Evolutionary conservation across 257 asterid genomes (phyloP).

Genomic region (Pogostemon cablin): DNA sequence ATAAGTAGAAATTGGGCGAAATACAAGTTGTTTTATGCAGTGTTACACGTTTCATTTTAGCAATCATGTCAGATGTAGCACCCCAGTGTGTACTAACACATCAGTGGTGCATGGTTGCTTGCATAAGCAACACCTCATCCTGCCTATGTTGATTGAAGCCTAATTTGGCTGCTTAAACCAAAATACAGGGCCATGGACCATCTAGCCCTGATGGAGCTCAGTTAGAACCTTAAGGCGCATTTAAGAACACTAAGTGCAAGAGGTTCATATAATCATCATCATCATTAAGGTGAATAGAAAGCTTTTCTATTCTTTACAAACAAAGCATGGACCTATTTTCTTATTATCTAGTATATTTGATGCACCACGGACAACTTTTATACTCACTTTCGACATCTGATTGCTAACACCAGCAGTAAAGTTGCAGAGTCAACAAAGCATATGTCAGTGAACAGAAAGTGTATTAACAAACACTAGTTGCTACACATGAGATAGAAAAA

Average conservation of each 20-base stretch:
- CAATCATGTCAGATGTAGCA: not conserved
- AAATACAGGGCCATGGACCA: not conserved
- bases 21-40: not conserved
- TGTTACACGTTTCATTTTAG: not conserved
- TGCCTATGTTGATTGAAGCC: not conserved
- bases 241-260: constrained; percentile 6
- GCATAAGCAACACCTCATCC: not conserved
- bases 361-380: not conserved
- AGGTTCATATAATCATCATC: constrained; percentile 14
- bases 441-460: not conserved
- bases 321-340: constrained; percentile 11
- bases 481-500: not conserved
- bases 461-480: not conserved
- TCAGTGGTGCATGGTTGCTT: not conserved
- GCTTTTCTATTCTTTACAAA: not conserved
- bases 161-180: not conserved
- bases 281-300: constrained; percentile 1
- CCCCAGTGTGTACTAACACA: not conserved
- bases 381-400: not conserved
- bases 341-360: not conserved
- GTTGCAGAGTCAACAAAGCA: constrained; percentile 14
- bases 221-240: not conserved
- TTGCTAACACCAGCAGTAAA: constrained; percentile 2
- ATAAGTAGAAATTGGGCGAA: too few species aligned
- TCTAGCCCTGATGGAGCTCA: not conserved